phyloP scores from a whole-genome alignment of 495 filamentous ascomycete genomes.

The Neurospora intermedia region DNA sequence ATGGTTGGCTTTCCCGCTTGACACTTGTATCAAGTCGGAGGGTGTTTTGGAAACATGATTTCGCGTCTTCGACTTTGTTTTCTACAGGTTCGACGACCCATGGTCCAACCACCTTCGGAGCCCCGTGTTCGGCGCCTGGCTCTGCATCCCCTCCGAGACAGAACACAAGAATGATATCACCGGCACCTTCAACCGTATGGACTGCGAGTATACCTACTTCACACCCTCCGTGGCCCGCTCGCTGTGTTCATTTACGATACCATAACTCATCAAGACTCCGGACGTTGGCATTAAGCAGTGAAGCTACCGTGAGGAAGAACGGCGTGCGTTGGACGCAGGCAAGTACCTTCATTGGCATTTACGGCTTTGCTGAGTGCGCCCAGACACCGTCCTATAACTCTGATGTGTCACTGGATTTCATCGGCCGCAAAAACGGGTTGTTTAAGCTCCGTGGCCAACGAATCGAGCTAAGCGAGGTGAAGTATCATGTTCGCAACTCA shows the following conservation, averaged over 20 bases:
- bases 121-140: constrained; percentile 29
- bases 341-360: constrained; percentile 40
- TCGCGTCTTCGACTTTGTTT: constrained; percentile 47
- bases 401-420: constrained; percentile 37
- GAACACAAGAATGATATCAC: constrained; percentile 19
- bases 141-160: constrained; percentile 25
- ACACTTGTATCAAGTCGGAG: background rate
- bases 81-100: constrained; percentile 50
- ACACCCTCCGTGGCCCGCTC: constrained; percentile 15
- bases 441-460: constrained; percentile 32
- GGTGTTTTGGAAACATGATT: constrained; percentile 8
- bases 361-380: constrained; percentile 45
- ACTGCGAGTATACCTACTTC: constrained; percentile 7
- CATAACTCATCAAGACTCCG: constrained; percentile 14
- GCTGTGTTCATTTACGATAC: constrained; percentile 9
- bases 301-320: constrained; percentile 14
- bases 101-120: constrained; percentile 45
- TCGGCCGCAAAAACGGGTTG: constrained; percentile 28
- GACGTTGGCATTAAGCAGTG: constrained; percentile 18
- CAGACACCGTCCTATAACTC: background rate
- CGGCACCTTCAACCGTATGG: constrained; percentile 13
- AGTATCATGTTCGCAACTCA: constrained; percentile 33
- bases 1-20: background rate
- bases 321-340: constrained; percentile 11
- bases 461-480: constrained; percentile 41